These are phyloP conservation scores for Gentiana dahurica DNA, from an alignment of 257 asterid genomes.

Conservation along the genomic window DNA sequence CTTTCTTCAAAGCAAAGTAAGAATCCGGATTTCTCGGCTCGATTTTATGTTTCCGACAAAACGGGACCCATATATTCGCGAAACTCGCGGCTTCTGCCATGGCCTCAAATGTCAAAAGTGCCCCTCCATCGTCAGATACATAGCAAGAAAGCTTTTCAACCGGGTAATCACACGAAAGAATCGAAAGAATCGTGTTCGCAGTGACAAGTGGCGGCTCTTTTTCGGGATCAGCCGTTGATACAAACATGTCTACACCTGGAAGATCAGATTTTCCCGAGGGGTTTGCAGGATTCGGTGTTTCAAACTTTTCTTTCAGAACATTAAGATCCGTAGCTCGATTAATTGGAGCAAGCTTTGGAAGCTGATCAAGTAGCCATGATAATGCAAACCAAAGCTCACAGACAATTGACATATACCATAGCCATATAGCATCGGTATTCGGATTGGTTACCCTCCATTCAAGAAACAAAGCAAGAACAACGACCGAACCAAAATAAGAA, in stretches of 20 bases:
- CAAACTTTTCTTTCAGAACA: conserved; percentile 60
- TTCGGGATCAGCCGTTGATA: conserved; percentile 75
- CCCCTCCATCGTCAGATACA: conserved; percentile 77
- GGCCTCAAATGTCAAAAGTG: conserved; percentile 69
- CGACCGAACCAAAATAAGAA: conserved; percentile 41
- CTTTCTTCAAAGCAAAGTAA: conserved; percentile 54
- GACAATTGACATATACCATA: conserved; percentile 71
- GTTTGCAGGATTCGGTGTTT: conserved; percentile 38
- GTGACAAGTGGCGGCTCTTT: conserved; percentile 81
- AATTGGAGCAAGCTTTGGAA: conserved; percentile 60
- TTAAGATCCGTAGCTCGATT: conserved; percentile 69
- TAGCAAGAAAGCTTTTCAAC: conserved; percentile 69
- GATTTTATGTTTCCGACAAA: conserved; percentile 61
- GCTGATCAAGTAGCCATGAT: conserved; percentile 72
- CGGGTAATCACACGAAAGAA: conserved; percentile 57
- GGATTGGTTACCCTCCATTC: conserved; percentile 59
- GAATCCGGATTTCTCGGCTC: conserved; percentile 68
- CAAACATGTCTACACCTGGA: conserved; percentile 57
- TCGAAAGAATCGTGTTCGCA: conserved; percentile 63
- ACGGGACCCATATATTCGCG: conserved; percentile 66
- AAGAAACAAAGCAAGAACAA: conserved; percentile 54
- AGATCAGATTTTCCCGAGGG: conserved; percentile 70
- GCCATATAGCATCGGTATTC: conserved; percentile 63
- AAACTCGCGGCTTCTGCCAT: conserved; percentile 79
- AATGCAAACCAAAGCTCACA: conserved; percentile 73